Percentiles rank a stretch among this genome's conserved stretches.
These are phyloP conservation scores for Hawksworthiomyces lignivorus DNA, from an alignment of 2,329 filamentous ascomycete species.

Conservation along the genomic window DNA sequence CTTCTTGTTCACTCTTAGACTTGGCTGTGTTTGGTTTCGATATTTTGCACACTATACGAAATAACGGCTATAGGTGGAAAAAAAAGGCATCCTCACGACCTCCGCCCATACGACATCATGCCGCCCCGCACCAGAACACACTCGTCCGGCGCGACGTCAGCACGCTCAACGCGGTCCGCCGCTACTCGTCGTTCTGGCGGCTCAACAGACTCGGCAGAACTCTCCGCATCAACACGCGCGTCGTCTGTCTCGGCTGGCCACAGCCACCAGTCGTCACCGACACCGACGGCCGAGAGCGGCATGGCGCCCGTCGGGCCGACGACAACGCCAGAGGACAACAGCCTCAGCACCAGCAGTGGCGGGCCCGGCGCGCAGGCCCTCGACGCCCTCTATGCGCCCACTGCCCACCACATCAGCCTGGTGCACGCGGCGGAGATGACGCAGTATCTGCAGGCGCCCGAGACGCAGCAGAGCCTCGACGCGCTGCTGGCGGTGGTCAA, in stretches of 20 bases:
- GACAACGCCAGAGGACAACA: not conserved
- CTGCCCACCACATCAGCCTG: slow-evolving; percentile 9
- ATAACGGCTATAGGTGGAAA: too few species aligned
- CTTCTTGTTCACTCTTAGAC: too few species aligned
- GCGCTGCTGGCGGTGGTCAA: slow-evolving; percentile 12
- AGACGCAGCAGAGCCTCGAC: slow-evolving; percentile 12
- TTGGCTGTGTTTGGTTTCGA: too few species aligned
- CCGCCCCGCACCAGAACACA: slow-evolving; percentile 7
- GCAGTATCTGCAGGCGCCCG: slow-evolving; percentile 8
- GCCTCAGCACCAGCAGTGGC: not conserved
- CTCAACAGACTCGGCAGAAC: not conserved
- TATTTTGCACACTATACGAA: too few species aligned
- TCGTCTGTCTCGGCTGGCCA: slow-evolving; percentile 8
- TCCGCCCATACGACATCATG: not conserved
- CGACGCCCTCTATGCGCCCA: slow-evolving; percentile 2
- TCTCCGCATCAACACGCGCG: slow-evolving; percentile 7
- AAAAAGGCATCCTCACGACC: too few species aligned
- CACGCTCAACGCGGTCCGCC: slow-evolving; percentile 6
- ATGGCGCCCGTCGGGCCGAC: slow-evolving; percentile 3
- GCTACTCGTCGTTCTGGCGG: slow-evolving; percentile 6
- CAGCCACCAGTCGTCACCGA: slow-evolving; percentile 1
- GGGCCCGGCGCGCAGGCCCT: not conserved
- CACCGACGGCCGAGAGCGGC: not conserved
- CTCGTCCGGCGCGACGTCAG: slow-evolving; percentile 9
- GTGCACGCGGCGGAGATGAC: slow-evolving; percentile 14